A percentile compares a stretch with the other conserved stretches of the same genome.
Conservation (phyloP, 139 green algal genomes). For the Tetradesmus obliquus region DNA sequence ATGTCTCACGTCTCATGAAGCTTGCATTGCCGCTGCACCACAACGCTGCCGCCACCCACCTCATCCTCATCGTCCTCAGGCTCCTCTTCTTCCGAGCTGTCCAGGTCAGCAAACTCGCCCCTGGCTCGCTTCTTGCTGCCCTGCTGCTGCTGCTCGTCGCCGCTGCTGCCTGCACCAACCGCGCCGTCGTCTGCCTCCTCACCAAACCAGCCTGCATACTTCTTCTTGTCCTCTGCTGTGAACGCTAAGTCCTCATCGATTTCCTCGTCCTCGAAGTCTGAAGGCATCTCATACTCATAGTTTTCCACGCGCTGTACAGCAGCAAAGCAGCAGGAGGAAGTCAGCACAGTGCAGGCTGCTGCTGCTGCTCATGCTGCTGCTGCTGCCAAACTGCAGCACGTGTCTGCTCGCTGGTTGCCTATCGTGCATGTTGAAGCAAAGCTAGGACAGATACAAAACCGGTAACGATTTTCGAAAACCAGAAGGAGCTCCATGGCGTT, state of each 20-base stretch:
- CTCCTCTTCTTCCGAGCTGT: constrained; percentile 43
- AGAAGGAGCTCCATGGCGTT: background rate
- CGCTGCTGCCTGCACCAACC: constrained; percentile 49
- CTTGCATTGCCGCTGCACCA: background rate
- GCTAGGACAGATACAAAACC: background rate
- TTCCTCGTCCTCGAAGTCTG: constrained; percentile 96
- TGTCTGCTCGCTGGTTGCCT: background rate
- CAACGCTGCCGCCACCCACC: background rate
- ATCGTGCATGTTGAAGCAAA: background rate
- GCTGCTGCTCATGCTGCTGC: background rate
- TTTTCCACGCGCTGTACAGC: constrained; percentile 72
- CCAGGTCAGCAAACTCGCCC: constrained; percentile 57
- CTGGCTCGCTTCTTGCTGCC: background rate
- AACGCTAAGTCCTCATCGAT: constrained; percentile 97
- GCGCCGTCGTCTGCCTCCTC: constrained; percentile 48
- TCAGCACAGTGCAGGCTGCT: background rate
- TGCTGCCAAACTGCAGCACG: background rate
- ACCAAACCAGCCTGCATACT: constrained; percentile 82
- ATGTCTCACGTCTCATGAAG: too few relatives aligned
- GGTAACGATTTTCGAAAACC: background rate
- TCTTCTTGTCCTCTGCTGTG: constrained; percentile 86
- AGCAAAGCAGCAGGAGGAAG: background rate
- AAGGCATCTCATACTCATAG: constrained; percentile 92
- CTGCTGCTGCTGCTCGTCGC: constrained; percentile 55
- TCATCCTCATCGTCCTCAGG: constrained; percentile 35